These are phyloP conservation scores for Globisporangium paroecandrum DNA, from an alignment of 352 stramenopile species.

Conservation along the genomic window DNA sequence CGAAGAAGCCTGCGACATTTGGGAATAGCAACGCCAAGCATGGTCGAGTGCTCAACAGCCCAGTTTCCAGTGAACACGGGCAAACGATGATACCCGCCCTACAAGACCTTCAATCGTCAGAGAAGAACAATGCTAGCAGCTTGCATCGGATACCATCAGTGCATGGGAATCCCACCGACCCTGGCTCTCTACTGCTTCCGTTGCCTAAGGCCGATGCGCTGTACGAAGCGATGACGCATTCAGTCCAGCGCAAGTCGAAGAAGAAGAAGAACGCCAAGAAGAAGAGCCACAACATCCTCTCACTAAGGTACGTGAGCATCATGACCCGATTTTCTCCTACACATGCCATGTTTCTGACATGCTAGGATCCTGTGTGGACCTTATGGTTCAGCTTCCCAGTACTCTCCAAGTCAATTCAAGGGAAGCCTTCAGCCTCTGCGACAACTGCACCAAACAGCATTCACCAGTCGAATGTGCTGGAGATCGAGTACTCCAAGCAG, in stretches of 20 bases:
- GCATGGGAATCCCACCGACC: neutral
- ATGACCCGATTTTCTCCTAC: neutral
- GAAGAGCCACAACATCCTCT: slow-evolving; percentile 24
- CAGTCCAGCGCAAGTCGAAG: neutral
- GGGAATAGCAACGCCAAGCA: neutral
- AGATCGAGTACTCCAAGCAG: slow-evolving; percentile 15
- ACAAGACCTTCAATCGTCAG: neutral
- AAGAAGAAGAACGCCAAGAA: slow-evolving; percentile 11
- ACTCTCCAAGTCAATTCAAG: slow-evolving; percentile 8
- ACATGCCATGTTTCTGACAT: neutral
- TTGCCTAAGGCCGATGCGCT: neutral
- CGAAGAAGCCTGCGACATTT: neutral
- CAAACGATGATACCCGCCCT: neutral
- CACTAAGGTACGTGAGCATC: slow-evolving; percentile 24
- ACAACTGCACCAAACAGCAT: neutral
- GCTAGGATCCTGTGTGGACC: neutral
- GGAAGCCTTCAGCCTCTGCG: neutral
- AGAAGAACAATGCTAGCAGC: neutral
- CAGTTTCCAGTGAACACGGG: neutral
- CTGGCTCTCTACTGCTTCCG: neutral
- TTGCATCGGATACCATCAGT: neutral
- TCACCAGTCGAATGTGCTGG: slow-evolving; percentile 1
- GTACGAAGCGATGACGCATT: neutral
- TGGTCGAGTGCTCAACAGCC: neutral
- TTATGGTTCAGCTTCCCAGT: slow-evolving; percentile 18